Conservation (phyloP, 202 grass and related monocot genomes). For the Hordeum pubiflorum region DNA sequence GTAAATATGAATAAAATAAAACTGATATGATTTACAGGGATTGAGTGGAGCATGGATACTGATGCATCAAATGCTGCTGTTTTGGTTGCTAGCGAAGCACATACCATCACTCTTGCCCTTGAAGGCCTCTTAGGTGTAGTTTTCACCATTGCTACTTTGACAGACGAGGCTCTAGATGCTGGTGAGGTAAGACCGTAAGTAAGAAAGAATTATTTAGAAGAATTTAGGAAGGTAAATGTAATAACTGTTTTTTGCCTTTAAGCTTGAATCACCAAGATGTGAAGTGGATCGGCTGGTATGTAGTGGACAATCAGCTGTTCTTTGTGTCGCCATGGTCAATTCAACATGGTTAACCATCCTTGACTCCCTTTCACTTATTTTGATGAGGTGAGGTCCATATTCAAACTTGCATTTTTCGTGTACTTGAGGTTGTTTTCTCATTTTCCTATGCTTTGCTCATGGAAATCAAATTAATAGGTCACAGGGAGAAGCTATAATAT, state of each 20-base stretch:
- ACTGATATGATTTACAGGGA: slow-evolving; percentile 39
- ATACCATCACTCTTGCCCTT: slow-evolving; percentile 90
- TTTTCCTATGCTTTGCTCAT: slow-evolving; percentile 29
- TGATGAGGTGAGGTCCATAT: slow-evolving; percentile 58
- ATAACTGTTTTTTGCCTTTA: slow-evolving; percentile 30
- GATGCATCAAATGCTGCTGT: slow-evolving; percentile 97
- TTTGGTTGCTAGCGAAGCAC: slow-evolving; percentile 96
- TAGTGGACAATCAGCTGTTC: slow-evolving; percentile 60
- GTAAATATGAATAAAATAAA: background rate
- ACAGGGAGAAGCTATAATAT: slow-evolving; percentile 97
- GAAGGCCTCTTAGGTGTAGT: slow-evolving; percentile 96
- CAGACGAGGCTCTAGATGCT: slow-evolving; percentile 83
- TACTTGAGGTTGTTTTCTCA: slow-evolving; percentile 25
- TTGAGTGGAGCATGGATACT: slow-evolving; percentile 99
- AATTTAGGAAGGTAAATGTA: background rate
- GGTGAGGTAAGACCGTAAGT: slow-evolving; percentile 61
- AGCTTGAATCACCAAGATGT: slow-evolving; percentile 93
- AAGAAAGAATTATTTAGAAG: slow-evolving; percentile 16
- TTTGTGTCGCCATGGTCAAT: slow-evolving; percentile 84
- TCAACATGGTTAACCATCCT: slow-evolving; percentile 98
- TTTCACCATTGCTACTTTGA: slow-evolving; percentile 96
- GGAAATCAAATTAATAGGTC: slow-evolving; percentile 57
- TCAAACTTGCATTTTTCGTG: slow-evolving; percentile 16
- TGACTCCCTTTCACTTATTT: slow-evolving; percentile 93
- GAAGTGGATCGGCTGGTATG: slow-evolving; percentile 54